Conservation (phyloP, 1,139 yeast genomes). For the Pneumocystis jirovecii region DNA sequence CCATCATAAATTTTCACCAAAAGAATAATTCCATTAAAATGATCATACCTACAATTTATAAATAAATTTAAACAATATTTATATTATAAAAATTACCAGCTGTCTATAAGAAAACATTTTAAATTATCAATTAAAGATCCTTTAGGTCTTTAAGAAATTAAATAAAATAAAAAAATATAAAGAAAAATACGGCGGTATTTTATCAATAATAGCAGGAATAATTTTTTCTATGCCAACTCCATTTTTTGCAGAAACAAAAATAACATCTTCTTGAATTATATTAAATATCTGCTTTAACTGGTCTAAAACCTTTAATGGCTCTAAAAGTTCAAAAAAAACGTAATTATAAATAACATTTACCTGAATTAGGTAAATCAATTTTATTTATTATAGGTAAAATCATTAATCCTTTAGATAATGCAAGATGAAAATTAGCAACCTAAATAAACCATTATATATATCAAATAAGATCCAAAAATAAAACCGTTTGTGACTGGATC, state of each 20-base stretch:
- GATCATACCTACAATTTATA: slow-evolving; percentile 95
- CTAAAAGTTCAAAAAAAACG: slow-evolving; percentile 18
- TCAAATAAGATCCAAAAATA: background rate
- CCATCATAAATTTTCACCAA: slow-evolving; percentile 81
- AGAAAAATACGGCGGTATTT: slow-evolving; percentile 41
- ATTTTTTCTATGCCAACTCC: slow-evolving; percentile 65
- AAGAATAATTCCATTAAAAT: slow-evolving; percentile 84
- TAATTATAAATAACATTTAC: background rate
- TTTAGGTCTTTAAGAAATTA: background rate
- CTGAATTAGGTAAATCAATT: slow-evolving; percentile 74
- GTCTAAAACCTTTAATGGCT: slow-evolving; percentile 62
- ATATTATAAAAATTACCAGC: background rate
- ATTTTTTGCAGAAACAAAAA: slow-evolving; percentile 84
- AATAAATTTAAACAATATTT: slow-evolving; percentile 38
- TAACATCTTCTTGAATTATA: slow-evolving; percentile 54
- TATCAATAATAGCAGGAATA: slow-evolving; percentile 63
- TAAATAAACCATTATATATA: background rate
- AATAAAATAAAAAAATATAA: background rate
- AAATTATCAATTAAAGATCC: background rate
- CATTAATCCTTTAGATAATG: slow-evolving; percentile 69
- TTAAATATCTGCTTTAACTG: slow-evolving; percentile 80
- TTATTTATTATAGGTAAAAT: slow-evolving; percentile 83
- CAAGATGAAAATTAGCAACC: slow-evolving; percentile 77
- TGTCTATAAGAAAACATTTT: background rate
- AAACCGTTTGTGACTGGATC: slow-evolving; percentile 83